A percentile compares a stretch with the other conserved stretches of the same genome.
These are phyloP conservation scores for Rosa multiflora DNA, from an alignment of 306 rosid species.

Conservation along the genomic window DNA sequence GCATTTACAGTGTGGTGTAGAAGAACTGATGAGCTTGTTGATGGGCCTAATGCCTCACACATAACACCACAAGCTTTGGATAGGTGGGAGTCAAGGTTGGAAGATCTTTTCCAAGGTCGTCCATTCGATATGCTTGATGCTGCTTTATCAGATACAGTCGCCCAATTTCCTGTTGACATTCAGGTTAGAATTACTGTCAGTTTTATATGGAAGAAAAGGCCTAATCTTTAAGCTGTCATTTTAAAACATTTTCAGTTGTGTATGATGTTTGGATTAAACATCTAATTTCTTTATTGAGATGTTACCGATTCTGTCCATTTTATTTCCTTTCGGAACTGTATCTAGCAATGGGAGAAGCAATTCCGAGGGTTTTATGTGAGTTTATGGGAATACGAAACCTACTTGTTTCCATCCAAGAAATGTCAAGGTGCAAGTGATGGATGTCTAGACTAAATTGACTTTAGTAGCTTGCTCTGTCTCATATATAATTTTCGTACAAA, in stretches of 20 bases:
- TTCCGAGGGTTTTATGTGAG: not conserved
- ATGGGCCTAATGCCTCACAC: slow-evolving; percentile 91
- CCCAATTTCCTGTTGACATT: slow-evolving; percentile 74
- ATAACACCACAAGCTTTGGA: slow-evolving; percentile 85
- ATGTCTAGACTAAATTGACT: not conserved
- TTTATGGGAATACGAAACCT: not conserved
- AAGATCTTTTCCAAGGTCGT: slow-evolving; percentile 69
- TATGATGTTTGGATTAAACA: not conserved
- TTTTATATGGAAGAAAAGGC: not conserved
- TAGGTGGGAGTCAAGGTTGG: slow-evolving; percentile 72
- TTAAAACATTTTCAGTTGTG: not conserved
- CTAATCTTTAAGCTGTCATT: not conserved
- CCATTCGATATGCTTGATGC: slow-evolving; percentile 96
- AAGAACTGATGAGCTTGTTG: slow-evolving; percentile 92
- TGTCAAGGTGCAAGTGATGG: not conserved
- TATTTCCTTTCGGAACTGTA: not conserved
- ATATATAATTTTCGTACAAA: not conserved
- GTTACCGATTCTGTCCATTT: not conserved
- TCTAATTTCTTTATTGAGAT: not conserved
- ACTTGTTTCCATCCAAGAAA: not conserved
- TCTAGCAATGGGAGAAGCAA: not conserved
- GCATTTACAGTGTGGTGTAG: slow-evolving; percentile 75
- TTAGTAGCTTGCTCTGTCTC: not conserved
- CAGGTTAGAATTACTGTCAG: slow-evolving; percentile 45
- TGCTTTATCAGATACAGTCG: slow-evolving; percentile 75